Percentiles rank a stretch among this genome's conserved stretches.
These are phyloP conservation scores for Cladosporium sp. DNA, from an alignment of 2,329 filamentous ascomycete genomes.

Conservation along the genomic window DNA sequence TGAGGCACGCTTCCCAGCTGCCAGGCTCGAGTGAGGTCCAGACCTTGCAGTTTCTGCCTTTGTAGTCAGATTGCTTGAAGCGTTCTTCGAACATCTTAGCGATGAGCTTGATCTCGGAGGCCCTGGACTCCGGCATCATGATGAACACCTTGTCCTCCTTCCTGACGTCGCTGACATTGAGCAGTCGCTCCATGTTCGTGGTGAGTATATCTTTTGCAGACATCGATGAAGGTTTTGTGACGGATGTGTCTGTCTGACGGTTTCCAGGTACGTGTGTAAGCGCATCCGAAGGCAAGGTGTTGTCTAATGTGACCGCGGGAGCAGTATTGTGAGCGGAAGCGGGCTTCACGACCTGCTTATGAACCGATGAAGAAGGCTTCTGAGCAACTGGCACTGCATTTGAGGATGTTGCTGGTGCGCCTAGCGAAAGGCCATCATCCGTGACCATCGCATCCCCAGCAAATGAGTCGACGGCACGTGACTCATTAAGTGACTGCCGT, in stretches of 20 bases:
- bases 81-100: slow-evolving; percentile 23
- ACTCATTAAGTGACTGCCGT: background rate
- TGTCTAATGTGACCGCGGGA: background rate
- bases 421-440: background rate
- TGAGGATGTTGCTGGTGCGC: background rate
- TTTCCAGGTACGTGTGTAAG: background rate
- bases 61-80: background rate
- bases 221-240: background rate
- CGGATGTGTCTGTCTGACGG: background rate
- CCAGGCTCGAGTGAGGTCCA: slow-evolving; percentile 27
- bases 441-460: background rate
- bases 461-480: background rate
- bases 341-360: background rate
- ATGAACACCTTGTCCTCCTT: slow-evolving; percentile 29
- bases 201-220: background rate
- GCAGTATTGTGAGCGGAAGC: background rate
- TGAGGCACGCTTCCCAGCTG: slow-evolving; percentile 27
- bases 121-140: slow-evolving; percentile 27
- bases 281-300: background rate
- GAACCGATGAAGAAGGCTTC: background rate
- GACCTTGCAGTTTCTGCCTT: slow-evolving; percentile 25
- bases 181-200: slow-evolving; percentile 9
- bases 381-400: background rate
- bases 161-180: slow-evolving; percentile 16
- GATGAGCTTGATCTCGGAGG: slow-evolving; percentile 27